phyloP scores from a whole-genome alignment of 139 green algal genomes.

The Tetradesmus obliquus region DNA sequence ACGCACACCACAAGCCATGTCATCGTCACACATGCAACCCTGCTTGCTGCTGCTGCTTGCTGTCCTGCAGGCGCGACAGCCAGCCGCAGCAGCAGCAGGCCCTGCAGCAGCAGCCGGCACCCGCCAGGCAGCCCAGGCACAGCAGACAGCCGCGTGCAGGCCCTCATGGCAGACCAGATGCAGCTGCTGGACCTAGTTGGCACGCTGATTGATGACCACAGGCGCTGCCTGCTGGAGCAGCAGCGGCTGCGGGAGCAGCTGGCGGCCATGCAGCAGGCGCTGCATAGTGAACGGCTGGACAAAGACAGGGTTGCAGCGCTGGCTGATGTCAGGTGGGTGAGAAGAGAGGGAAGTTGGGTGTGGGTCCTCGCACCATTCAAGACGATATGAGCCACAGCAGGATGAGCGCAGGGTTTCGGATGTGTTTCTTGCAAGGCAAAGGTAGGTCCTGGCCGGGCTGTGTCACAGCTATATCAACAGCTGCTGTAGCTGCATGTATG shows the following conservation, averaged over 20 bases:
- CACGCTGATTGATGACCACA: slow-evolving; percentile 26
- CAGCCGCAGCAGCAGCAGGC: neutral
- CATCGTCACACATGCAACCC: neutral
- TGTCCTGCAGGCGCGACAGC: neutral
- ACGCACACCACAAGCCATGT: neutral
- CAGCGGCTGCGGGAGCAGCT: slow-evolving; percentile 35
- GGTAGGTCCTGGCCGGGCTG: too few species aligned
- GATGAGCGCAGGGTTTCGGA: too few species aligned
- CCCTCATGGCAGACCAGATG: slow-evolving; percentile 29
- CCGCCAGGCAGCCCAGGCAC: neutral
- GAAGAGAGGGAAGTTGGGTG: too few species aligned
- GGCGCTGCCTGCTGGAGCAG: slow-evolving; percentile 25
- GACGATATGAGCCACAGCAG: too few species aligned
- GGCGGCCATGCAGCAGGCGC: neutral
- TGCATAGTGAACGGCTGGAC: slow-evolving; percentile 18
- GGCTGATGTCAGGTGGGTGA: slow-evolving; percentile 10
- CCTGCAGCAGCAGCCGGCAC: slow-evolving; percentile 6
- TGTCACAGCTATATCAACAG: too few species aligned
- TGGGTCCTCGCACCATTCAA: too few species aligned
- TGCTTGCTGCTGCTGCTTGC: neutral
- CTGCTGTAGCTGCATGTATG: neutral
- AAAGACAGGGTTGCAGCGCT: slow-evolving; percentile 25
- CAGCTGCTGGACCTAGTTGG: slow-evolving; percentile 31
- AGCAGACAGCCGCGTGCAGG: slow-evolving; percentile 13
- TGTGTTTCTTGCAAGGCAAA: too few species aligned